These are phyloP conservation scores for Hypoxylon fuscum DNA, from an alignment of 495 filamentous ascomycete species.

Conservation along the genomic window DNA sequence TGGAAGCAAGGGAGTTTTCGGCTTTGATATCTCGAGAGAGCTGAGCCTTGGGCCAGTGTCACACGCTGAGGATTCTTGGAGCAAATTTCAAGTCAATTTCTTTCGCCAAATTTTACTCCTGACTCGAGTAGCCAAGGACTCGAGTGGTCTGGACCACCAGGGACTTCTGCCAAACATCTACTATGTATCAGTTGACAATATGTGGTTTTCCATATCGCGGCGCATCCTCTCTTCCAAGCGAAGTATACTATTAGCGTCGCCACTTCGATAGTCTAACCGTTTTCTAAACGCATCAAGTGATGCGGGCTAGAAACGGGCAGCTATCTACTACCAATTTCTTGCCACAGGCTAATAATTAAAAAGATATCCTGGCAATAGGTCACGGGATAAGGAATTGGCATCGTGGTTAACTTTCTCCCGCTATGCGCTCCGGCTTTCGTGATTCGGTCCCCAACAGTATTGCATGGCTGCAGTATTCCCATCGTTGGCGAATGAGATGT, in stretches of 20 bases:
- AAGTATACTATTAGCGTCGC: slow-evolving; percentile 25
- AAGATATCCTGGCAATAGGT: slow-evolving; percentile 16
- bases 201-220: slow-evolving; percentile 3
- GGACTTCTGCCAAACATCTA: slow-evolving; percentile 1
- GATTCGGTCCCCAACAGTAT: slow-evolving; percentile 22
- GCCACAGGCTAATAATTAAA: slow-evolving; percentile 18
- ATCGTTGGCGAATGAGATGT: slow-evolving; percentile 27
- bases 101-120: slow-evolving; percentile 1
- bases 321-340: slow-evolving; percentile 14
- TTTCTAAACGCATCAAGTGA: neutral
- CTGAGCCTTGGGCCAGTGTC: neutral
- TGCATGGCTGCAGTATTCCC: slow-evolving; percentile 14
- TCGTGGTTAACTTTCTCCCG: slow-evolving; percentile 14
- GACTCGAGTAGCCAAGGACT: slow-evolving; percentile 15
- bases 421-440: slow-evolving; percentile 5
- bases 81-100: slow-evolving; percentile 3
- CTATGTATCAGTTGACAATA: slow-evolving; percentile 5
- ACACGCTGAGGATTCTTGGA: slow-evolving; percentile 4
- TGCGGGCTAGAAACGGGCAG: slow-evolving; percentile 9
- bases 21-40: slow-evolving; percentile 4
- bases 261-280: slow-evolving; percentile 11
- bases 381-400: slow-evolving; percentile 22
- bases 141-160: slow-evolving; percentile 9
- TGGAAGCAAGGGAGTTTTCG: slow-evolving; percentile 27
- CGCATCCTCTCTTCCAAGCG: slow-evolving; percentile 26